A percentile compares a stretch with the other conserved stretches of the same genome.
phyloP scores from a whole-genome alignment of 768 basidiomycete species.

The Macrolepiota albuminosa region DNA sequence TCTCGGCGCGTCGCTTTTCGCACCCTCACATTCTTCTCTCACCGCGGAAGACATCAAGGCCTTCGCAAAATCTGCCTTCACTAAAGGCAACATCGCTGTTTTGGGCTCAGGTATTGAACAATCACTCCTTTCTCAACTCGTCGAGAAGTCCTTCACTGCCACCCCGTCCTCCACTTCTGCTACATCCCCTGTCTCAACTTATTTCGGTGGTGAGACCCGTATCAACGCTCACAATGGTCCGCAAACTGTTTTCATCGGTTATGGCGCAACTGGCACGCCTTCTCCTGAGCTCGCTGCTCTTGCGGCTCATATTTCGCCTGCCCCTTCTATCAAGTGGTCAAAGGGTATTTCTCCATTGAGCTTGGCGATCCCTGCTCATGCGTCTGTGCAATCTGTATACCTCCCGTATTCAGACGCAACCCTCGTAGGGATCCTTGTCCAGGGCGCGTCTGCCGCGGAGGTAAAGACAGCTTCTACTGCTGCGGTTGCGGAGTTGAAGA shows the following conservation, averaged over 20 bases:
- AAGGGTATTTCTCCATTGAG: constrained; percentile 67
- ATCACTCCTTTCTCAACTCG: constrained; percentile 61
- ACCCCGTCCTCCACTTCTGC: constrained; percentile 34
- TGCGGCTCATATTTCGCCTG: constrained; percentile 73
- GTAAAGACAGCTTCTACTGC: constrained; percentile 66
- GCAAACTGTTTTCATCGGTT: constrained; percentile 85
- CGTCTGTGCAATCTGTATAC: constrained; percentile 69
- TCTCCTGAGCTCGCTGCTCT: constrained; percentile 75
- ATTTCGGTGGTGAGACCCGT: constrained; percentile 85
- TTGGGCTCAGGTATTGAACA: constrained; percentile 85
- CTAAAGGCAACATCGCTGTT: constrained; percentile 77
- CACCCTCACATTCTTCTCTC: constrained; percentile 61
- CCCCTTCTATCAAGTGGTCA: constrained; percentile 84
- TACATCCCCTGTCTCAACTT: constrained; percentile 34
- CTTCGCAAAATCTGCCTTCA: constrained; percentile 70
- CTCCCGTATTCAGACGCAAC: constrained; percentile 91
- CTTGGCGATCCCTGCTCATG: constrained; percentile 48
- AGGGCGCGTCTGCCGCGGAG: constrained; percentile 56
- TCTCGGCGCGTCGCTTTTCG: constrained; percentile 88
- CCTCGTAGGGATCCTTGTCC: constrained; percentile 78
- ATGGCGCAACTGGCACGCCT: constrained; percentile 64
- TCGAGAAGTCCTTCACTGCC: constrained; percentile 59
- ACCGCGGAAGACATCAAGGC: constrained; percentile 66
- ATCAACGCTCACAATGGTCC: constrained; percentile 55
- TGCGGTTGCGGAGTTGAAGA: constrained; percentile 66